Evolutionary conservation across 768 basidiomycete species (phyloP).

Genomic region (Strobilomyces echinocephalus): DNA sequence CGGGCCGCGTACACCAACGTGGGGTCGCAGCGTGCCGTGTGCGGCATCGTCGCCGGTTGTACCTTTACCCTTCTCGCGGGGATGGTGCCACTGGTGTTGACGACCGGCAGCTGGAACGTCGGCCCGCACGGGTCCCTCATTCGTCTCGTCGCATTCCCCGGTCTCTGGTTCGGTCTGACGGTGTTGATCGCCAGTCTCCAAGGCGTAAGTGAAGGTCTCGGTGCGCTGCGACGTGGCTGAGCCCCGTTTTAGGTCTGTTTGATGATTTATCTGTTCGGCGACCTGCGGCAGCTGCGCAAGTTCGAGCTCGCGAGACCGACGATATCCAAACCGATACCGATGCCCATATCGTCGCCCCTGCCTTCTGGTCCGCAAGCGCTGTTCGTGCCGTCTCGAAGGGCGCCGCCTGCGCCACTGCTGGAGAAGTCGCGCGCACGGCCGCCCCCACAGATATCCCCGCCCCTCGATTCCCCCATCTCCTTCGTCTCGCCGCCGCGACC

Average conservation of each 20-base stretch:
- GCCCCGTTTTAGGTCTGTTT: slow-evolving; percentile 43
- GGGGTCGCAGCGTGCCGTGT: slow-evolving; percentile 63
- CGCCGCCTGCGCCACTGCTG: not conserved
- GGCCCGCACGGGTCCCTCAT: slow-evolving; percentile 44
- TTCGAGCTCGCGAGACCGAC: slow-evolving; percentile 72
- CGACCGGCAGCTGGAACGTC: slow-evolving; percentile 32
- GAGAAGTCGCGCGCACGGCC: not conserved
- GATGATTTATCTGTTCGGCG: slow-evolving; percentile 76
- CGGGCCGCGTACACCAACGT: slow-evolving; percentile 63
- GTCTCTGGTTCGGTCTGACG: slow-evolving; percentile 65
- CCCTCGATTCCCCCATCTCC: slow-evolving; percentile 14
- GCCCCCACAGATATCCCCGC: not conserved
- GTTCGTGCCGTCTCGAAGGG: slow-evolving; percentile 6
- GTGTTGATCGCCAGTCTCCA: slow-evolving; percentile 59
- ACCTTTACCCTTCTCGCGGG: slow-evolving; percentile 46
- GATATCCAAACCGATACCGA: slow-evolving; percentile 44
- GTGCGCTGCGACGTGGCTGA: not conserved
- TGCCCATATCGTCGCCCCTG: slow-evolving; percentile 15
- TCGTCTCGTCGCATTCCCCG: slow-evolving; percentile 57
- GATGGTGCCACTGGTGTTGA: slow-evolving; percentile 50
- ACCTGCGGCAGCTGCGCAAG: slow-evolving; percentile 70
- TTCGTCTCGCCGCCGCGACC: not conserved
- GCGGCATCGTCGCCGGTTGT: slow-evolving; percentile 62
- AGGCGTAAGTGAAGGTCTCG: slow-evolving; percentile 42
- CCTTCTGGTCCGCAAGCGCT: not conserved